phyloP scores from a whole-genome alignment of 306 rosid genomes.

The Cicer yamashitae region DNA sequence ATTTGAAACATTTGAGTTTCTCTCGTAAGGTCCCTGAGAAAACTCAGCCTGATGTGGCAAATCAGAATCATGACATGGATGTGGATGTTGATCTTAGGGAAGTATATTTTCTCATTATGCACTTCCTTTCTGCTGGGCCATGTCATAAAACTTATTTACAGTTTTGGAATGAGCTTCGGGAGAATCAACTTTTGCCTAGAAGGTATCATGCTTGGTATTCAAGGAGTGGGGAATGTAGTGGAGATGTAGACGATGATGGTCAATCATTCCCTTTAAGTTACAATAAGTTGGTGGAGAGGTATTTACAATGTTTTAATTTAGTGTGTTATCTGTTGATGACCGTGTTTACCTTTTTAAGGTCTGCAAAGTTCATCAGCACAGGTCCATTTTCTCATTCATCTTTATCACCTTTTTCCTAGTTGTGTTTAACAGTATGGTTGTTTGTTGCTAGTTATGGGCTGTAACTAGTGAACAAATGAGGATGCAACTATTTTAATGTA shows the following conservation, averaged over 20 bases:
- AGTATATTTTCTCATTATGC: conserved; percentile 96
- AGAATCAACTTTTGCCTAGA: conserved; percentile 94
- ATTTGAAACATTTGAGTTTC: conserved; percentile 66
- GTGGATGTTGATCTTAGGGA: conserved; percentile 85
- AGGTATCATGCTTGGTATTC: conserved; percentile 98
- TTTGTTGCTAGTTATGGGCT: conserved; percentile 12
- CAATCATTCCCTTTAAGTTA: conserved; percentile 83
- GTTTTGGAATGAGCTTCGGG: conserved; percentile 89
- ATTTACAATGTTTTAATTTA: conserved; percentile 42
- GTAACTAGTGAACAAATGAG: conserved; percentile 30
- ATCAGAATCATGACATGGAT: conserved; percentile 60
- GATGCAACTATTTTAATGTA: conserved; percentile 28
- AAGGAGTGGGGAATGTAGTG: conserved; percentile 70
- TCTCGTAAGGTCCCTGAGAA: conserved; percentile 61
- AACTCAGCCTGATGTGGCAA: conserved; percentile 52
- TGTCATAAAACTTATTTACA: conserved; percentile 78
- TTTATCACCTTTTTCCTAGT: conserved; percentile 27
- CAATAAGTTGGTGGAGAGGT: conserved; percentile 81
- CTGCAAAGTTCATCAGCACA: conserved; percentile 6
- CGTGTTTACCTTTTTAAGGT: conserved; percentile 34
- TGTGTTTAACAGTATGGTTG: conserved; percentile 17
- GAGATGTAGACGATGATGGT: conserved; percentile 78
- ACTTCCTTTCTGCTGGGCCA: conserved; percentile 95
- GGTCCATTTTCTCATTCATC: conserved; percentile 36
- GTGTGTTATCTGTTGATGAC: neutral